Base-by-base conservation (phyloP, 2,329 filamentous ascomycete species). In the Gyromitra esculenta region DNA sequence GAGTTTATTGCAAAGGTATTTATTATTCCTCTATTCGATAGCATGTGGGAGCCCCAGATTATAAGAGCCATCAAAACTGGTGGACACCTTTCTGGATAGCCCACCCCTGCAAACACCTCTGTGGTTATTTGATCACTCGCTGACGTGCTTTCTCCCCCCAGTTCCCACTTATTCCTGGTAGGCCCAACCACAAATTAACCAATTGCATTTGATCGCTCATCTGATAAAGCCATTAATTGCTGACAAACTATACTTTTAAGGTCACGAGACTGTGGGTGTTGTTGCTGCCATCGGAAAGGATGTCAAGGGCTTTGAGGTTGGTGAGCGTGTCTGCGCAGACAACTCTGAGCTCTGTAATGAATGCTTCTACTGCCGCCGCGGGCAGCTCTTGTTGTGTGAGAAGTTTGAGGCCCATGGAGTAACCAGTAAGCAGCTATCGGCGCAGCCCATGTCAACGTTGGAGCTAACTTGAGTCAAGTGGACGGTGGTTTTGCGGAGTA, bases 401-500 rank as follows among this genome's bases (percentile, higher is more conserved):
- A 87, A 91, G 82, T 90, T 91, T 83, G 87, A 89, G 79, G 89
- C 89, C 21, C 89, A 91, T 79, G 90, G 88, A 80, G 88, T 89
- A n/a, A 89, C 87, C 79, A 86, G 80, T 81, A 77, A 56, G 79
- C 75, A 57, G 9, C 15, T 43, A 45, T 66, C 35, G 4, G 31
- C 13, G 0, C 43, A 37, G 25, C 9, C 9, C 13, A 69, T 8
- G 13, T 62, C 15, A 18, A 59, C 48, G 39, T 41, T 31, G 18
- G 74, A 77, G 18, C 31, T 78, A 74, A 71, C 31, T 41, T 41
- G 82, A 77, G 83, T 50, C 82, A 82, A 82, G 86, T 91, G 83
- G 88, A 91, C 78, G 91, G 91, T 80, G 90, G 91, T 39, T 92
- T 92, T 80, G 91, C 91, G 65, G 90, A 92, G 83, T 93, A 91